Conservation (phyloP, 1,284 basidiomycete species). For the Boletellus deceptivus region DNA sequence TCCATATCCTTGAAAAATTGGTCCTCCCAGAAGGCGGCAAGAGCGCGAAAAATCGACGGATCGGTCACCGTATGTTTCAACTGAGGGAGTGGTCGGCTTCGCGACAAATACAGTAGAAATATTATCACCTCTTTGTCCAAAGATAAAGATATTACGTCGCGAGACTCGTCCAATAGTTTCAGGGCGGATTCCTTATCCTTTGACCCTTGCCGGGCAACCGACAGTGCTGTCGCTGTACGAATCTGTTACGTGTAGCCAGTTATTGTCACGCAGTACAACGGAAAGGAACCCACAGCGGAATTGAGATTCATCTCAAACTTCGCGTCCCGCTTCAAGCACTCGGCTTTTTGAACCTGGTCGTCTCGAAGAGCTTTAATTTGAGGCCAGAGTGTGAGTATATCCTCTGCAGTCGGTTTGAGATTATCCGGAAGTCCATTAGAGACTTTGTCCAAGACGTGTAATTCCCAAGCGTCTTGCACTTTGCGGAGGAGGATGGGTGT, state of each 20-base stretch:
- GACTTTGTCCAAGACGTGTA: slow-evolving; percentile 62
- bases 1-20: slow-evolving; percentile 94
- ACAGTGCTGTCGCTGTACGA: slow-evolving; percentile 52
- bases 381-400: slow-evolving; percentile 54
- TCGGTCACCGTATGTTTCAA: slow-evolving; percentile 81
- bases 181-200: slow-evolving; percentile 50
- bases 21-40: slow-evolving; percentile 89
- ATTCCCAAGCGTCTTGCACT: slow-evolving; percentile 62
- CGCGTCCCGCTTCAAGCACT: slow-evolving; percentile 76
- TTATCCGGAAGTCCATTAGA: slow-evolving; percentile 52
- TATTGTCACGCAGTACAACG: slow-evolving; percentile 9
- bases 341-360: slow-evolving; percentile 65
- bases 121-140: slow-evolving; percentile 71
- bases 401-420: slow-evolving; percentile 46
- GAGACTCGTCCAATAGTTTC: slow-evolving; percentile 67
- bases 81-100: slow-evolving; percentile 39
- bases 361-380: slow-evolving; percentile 46
- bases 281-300: slow-evolving; percentile 56
- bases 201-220: slow-evolving; percentile 43
- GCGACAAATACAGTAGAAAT: background rate
- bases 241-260: slow-evolving; percentile 39
- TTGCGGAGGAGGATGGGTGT: slow-evolving; percentile 58
- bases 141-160: slow-evolving; percentile 71
- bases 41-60: slow-evolving; percentile 80
- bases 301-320: slow-evolving; percentile 88